phyloP scores from a whole-genome alignment of 1,284 basidiomycete species.

The Irpex sp. region DNA sequence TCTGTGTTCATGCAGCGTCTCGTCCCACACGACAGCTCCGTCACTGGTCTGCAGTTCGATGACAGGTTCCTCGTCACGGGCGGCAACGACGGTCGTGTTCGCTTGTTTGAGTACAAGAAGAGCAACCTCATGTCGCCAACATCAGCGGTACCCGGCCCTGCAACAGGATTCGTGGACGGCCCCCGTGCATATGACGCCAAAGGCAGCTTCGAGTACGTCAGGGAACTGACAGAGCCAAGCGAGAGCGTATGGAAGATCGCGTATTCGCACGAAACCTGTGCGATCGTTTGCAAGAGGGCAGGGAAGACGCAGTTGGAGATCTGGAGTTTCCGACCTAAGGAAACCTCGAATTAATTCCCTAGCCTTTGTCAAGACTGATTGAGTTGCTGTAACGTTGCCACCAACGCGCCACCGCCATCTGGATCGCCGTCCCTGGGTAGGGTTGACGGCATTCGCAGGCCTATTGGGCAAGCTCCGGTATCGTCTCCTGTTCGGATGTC shows the following conservation, averaged over 20 bases:
- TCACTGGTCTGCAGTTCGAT: slow-evolving; percentile 90
- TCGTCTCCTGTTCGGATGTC: too few relatives aligned
- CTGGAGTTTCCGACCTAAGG: slow-evolving; percentile 61
- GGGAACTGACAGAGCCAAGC: slow-evolving; percentile 73
- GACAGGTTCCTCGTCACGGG: slow-evolving; percentile 76
- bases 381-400: background rate
- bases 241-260: slow-evolving; percentile 90
- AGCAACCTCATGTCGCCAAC: background rate
- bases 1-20: slow-evolving; percentile 44
- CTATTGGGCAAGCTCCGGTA: too few relatives aligned
- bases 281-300: slow-evolving; percentile 79
- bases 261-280: slow-evolving; percentile 76
- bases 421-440: background rate
- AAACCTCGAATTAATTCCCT: slow-evolving; percentile 5
- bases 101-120: slow-evolving; percentile 71
- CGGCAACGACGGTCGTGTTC: slow-evolving; percentile 90
- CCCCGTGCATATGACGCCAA: background rate
- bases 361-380: background rate
- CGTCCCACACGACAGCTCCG: slow-evolving; percentile 86
- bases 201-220: slow-evolving; percentile 62
- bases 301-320: slow-evolving; percentile 92
- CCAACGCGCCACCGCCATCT: background rate
- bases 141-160: background rate
- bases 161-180: background rate
- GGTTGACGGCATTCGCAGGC: too few relatives aligned